These are phyloP conservation scores for Lentinula detonsa DNA, from an alignment of 768 basidiomycete genomes.

Conservation along the genomic window DNA sequence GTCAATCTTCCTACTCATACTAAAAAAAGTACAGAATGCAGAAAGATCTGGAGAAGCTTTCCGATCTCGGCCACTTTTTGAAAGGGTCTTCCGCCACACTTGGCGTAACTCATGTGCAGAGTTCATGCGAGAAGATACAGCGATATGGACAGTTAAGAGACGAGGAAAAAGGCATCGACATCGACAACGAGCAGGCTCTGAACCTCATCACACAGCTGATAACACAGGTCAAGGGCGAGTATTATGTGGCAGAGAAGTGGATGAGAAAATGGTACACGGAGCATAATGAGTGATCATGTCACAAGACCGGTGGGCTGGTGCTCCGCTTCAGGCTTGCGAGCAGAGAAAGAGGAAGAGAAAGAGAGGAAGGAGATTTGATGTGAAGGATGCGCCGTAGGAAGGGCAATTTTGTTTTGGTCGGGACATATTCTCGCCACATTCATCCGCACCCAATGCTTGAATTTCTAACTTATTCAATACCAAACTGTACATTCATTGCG, in stretches of 20 bases:
- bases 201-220: slow-evolving; percentile 52
- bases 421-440: neutral
- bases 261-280: slow-evolving; percentile 40
- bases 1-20: neutral
- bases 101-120: slow-evolving; percentile 76
- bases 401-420: neutral
- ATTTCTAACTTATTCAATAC: neutral
- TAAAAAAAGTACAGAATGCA: slow-evolving; percentile 31
- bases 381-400: neutral
- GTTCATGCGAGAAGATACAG: slow-evolving; percentile 87
- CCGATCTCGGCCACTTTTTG: slow-evolving; percentile 84
- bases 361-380: neutral
- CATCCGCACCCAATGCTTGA: neutral
- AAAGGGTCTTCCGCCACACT: slow-evolving; percentile 97
- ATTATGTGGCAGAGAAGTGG: slow-evolving; percentile 61
- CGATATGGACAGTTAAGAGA: slow-evolving; percentile 72
- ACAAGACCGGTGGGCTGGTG: neutral
- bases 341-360: neutral
- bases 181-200: slow-evolving; percentile 47
- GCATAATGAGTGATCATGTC: neutral
- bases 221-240: slow-evolving; percentile 57
- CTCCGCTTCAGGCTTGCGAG: neutral
- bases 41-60: slow-evolving; percentile 61
- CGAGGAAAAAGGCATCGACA: slow-evolving; percentile 37
- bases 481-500: neutral